A percentile compares a stretch with the other conserved stretches of the same genome.
Conservation (phyloP, 129 eudicot species). For the Pulicaria dysenterica region DNA sequence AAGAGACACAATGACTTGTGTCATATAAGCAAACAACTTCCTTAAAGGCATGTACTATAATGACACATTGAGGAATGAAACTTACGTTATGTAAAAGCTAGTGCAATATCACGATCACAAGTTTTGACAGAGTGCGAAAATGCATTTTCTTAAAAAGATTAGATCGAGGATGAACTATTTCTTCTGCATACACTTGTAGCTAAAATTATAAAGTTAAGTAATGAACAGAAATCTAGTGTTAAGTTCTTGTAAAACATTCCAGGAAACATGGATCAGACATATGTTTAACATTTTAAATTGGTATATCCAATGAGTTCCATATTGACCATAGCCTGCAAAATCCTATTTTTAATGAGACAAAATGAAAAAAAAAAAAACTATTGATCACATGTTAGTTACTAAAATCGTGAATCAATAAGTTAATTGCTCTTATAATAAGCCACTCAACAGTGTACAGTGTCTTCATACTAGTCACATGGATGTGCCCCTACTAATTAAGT, state of each 20-base stretch:
- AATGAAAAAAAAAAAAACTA: not conserved
- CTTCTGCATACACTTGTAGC: not conserved
- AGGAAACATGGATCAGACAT: not conserved
- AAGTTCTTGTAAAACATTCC: not conserved
- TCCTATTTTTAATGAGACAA: slow-evolving; percentile 11
- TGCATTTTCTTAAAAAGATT: not conserved
- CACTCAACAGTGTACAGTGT: slow-evolving; percentile 9
- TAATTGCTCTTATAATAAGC: slow-evolving; percentile 21
- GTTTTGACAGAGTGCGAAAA: not conserved
- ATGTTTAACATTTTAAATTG: not conserved
- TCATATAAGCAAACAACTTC: slow-evolving; percentile 11
- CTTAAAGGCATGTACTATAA: not conserved
- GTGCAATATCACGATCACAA: not conserved
- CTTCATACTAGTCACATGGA: slow-evolving; percentile 31
- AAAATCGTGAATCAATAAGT: slow-evolving; percentile 1
- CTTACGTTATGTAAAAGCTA: not conserved
- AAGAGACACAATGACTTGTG: not conserved
- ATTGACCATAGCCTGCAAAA: slow-evolving; percentile 12
- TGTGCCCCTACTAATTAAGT: slow-evolving; percentile 24
- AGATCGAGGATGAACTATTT: not conserved
- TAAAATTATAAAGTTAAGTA: not conserved
- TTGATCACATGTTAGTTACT: slow-evolving; percentile 17
- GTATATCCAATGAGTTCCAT: slow-evolving; percentile 5
- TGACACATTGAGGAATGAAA: not conserved
- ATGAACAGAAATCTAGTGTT: not conserved